Percentiles rank a stretch among this genome's conserved stretches.
Conservation (phyloP, 148 eudicot species). For the Rhododendron molle region DNA sequence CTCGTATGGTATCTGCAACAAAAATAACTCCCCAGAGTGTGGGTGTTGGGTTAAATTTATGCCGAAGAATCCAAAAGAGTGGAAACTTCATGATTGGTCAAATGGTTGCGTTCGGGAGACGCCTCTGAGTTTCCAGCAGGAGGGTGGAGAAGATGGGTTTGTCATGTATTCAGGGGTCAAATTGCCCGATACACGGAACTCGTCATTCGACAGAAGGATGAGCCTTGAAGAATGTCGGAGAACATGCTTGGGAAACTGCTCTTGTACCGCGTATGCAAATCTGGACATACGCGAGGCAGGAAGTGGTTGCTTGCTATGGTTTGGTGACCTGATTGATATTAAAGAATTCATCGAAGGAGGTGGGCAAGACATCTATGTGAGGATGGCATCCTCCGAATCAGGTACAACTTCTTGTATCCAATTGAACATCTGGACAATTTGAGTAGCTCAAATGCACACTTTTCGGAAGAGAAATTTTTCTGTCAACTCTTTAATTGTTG, state of each 20-base stretch:
- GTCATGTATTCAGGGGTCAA: constrained; percentile 23
- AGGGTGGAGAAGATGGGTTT: constrained; percentile 27
- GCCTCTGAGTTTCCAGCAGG: constrained; percentile 15
- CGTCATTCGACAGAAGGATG: constrained; percentile 32
- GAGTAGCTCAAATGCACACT: not conserved
- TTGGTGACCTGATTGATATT: constrained; percentile 28
- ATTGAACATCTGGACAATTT: not conserved
- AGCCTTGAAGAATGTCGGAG: constrained; percentile 26
- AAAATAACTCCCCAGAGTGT: constrained; percentile 7
- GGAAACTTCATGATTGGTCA: constrained; percentile 32
- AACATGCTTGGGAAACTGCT: constrained; percentile 34
- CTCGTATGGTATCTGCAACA: constrained; percentile 18
- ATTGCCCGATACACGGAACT: constrained; percentile 27
- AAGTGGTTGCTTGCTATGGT: constrained; percentile 48
- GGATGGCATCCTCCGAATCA: constrained; percentile 33
- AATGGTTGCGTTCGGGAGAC: constrained; percentile 31
- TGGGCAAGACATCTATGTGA: constrained; percentile 32
- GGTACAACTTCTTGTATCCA: not conserved
- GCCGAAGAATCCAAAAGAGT: constrained; percentile 11
- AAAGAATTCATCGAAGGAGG: constrained; percentile 10
- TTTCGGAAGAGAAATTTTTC: no score
- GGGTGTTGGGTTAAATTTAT: constrained; percentile 26
- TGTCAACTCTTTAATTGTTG: no score
- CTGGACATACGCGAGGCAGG: constrained; percentile 21
- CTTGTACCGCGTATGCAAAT: constrained; percentile 38